Conservation (phyloP, 257 asterid species). For the Parsonsia alboflavescens region DNA sequence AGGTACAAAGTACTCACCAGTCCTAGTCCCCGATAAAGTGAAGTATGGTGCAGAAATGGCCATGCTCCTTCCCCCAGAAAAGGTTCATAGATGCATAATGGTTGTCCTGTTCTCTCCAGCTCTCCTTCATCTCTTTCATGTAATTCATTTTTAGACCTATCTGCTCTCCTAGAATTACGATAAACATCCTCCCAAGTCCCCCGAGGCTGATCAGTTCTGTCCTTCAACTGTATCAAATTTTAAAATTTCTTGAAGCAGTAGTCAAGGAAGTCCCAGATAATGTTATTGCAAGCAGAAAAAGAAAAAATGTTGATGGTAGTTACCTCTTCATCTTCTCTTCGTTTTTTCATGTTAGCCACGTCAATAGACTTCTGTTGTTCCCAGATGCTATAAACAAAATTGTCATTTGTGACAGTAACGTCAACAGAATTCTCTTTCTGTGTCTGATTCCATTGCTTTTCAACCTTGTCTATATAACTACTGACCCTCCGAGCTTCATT, state of each 20-base stretch:
- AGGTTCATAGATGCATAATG: slow-evolving; percentile 88
- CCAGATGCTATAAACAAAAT: slow-evolving; percentile 67
- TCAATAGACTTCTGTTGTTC: slow-evolving; percentile 67
- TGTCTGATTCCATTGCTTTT: slow-evolving; percentile 48
- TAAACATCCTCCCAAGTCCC: slow-evolving; percentile 93
- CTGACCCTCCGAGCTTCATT: slow-evolving; percentile 21
- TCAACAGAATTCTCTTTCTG: slow-evolving; percentile 34
- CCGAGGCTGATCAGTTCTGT: slow-evolving; percentile 75
- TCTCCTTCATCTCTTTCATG: slow-evolving; percentile 98
- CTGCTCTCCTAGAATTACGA: slow-evolving; percentile 70
- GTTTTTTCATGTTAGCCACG: slow-evolving; percentile 44
- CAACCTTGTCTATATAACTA: slow-evolving; percentile 38
- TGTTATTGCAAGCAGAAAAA: slow-evolving; percentile 3
- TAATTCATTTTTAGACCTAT: slow-evolving; percentile 53
- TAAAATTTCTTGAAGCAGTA: slow-evolving; percentile 1
- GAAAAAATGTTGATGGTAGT: neutral
- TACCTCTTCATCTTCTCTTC: slow-evolving; percentile 92
- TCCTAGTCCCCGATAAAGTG: slow-evolving; percentile 88
- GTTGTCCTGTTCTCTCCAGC: slow-evolving; percentile 94
- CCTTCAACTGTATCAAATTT: slow-evolving; percentile 71
- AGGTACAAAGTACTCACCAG: slow-evolving; percentile 39
- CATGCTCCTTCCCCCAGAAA: slow-evolving; percentile 84
- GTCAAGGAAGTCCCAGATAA: slow-evolving; percentile 3
- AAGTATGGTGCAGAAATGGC: slow-evolving; percentile 80
- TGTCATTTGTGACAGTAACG: slow-evolving; percentile 30